phyloP scores from a whole-genome alignment of 257 asterid genomes.

The Fraxinus cuspidata region DNA sequence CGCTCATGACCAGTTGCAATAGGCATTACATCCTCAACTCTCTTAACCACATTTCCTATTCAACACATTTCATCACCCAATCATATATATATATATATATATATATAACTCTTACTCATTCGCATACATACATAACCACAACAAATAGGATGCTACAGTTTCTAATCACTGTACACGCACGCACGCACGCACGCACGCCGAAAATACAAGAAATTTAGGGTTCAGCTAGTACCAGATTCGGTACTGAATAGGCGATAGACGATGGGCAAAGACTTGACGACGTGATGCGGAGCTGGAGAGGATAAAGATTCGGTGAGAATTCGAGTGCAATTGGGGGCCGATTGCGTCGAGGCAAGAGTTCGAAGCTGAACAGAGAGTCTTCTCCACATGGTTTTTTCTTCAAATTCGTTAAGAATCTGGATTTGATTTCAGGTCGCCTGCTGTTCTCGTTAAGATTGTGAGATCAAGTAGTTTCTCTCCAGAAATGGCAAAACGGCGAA shows the following conservation, averaged over 20 bases:
- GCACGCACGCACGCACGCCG: neutral
- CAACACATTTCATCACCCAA: neutral
- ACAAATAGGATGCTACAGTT: neutral
- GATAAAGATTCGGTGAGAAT: constrained; percentile 6
- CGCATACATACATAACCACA: constrained; percentile 3
- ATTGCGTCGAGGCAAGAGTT: constrained; percentile 32
- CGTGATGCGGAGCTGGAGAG: constrained; percentile 25
- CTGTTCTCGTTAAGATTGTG: neutral
- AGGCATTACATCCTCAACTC: constrained; percentile 58
- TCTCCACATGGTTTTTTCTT: constrained; percentile 46
- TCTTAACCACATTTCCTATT: constrained; percentile 37
- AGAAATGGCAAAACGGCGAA: neutral
- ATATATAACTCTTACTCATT: neutral
- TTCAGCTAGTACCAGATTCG: constrained; percentile 38
- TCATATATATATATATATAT: neutral
- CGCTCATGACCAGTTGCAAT: constrained; percentile 73
- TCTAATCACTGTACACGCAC: neutral
- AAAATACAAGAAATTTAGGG: constrained; percentile 17
- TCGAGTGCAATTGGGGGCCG: constrained; percentile 25
- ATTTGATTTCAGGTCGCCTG: constrained; percentile 28
- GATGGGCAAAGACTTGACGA: constrained; percentile 25
- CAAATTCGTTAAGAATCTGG: constrained; percentile 2
- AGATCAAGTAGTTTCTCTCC: neutral
- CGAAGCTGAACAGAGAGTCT: constrained; percentile 38
- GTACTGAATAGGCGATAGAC: constrained; percentile 37